Conservation (phyloP, 1,284 basidiomycete genomes). For the Ustilago tritici region DNA sequence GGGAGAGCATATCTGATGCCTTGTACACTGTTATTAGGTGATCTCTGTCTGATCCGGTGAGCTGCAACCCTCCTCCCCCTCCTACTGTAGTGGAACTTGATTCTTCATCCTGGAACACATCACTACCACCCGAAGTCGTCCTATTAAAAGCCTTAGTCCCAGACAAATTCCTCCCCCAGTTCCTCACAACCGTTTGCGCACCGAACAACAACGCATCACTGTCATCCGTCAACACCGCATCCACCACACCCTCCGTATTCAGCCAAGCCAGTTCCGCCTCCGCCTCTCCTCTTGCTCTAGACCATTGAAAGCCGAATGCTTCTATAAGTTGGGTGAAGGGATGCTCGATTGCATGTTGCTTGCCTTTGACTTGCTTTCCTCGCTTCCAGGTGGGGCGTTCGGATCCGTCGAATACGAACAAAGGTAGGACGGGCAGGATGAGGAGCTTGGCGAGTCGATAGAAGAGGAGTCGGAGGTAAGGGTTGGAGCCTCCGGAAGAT, state of each 20-base stretch:
- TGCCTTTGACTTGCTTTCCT: conserved; percentile 76
- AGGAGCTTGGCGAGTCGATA: conserved; percentile 77
- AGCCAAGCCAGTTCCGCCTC: conserved; percentile 94
- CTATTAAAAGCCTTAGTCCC: conserved; percentile 29
- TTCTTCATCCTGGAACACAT: conserved; percentile 16
- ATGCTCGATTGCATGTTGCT: conserved; percentile 62
- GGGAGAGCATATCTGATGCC: conserved; percentile 11
- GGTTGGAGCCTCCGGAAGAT: conserved; percentile 71
- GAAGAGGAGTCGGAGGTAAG: conserved; percentile 72
- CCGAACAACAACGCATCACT: conserved; percentile 93
- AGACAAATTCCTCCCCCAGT: conserved; percentile 67
- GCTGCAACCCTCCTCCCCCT: conserved; percentile 1
- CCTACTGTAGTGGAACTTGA: neutral
- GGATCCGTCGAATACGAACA: conserved; percentile 95
- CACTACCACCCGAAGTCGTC: conserved; percentile 24
- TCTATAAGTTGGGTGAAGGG: conserved; percentile 77
- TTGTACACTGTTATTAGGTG: conserved; percentile 23
- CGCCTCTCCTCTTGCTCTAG: conserved; percentile 89
- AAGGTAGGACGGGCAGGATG: conserved; percentile 81
- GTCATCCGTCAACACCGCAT: conserved; percentile 91
- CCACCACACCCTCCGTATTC: conserved; percentile 83
- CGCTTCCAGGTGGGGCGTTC: conserved; percentile 85
- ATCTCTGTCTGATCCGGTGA: conserved; percentile 33
- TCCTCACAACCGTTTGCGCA: conserved; percentile 82
- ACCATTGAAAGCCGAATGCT: conserved; percentile 80